Conservation (phyloP, 2,329 filamentous ascomycete genomes). For the Monilinia fructigena region DNA sequence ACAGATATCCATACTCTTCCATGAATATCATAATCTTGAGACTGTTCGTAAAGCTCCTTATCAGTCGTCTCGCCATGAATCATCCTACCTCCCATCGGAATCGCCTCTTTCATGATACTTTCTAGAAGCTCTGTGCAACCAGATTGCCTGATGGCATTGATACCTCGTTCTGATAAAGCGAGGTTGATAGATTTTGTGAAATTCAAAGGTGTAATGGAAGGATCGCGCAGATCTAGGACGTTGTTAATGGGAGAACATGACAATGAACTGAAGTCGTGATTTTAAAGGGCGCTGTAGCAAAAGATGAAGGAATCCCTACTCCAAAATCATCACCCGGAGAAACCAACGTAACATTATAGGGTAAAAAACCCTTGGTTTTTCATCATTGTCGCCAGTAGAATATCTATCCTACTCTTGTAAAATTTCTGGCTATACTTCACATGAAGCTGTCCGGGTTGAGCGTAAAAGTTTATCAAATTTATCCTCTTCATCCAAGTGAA, state of each 20-base stretch:
- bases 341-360: too few species aligned
- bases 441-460: not conserved
- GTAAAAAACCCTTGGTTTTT: not conserved
- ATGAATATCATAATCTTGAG: constrained; percentile 89
- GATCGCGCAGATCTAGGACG: constrained; percentile 75
- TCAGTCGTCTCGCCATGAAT: constrained; percentile 71
- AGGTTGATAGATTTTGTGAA: constrained; percentile 99
- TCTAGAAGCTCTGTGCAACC: constrained; percentile 67
- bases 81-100: constrained; percentile 96
- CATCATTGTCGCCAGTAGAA: not conserved
- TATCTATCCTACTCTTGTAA: not conserved
- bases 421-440: constrained; percentile 1
- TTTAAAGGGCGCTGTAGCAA: not conserved
- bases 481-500: not conserved
- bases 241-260: constrained; percentile 1
- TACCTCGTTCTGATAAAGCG: constrained; percentile 88
- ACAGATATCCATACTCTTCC: constrained; percentile 61
- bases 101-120: constrained; percentile 71
- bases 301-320: not conserved
- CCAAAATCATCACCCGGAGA: not conserved
- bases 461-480: not conserved
- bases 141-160: constrained; percentile 78
- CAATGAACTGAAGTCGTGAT: not conserved
- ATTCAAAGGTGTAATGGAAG: constrained; percentile 79
- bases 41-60: constrained; percentile 68